phyloP scores from a whole-genome alignment of 73 alveolate species.

The Paramecium tetraurelia region DNA sequence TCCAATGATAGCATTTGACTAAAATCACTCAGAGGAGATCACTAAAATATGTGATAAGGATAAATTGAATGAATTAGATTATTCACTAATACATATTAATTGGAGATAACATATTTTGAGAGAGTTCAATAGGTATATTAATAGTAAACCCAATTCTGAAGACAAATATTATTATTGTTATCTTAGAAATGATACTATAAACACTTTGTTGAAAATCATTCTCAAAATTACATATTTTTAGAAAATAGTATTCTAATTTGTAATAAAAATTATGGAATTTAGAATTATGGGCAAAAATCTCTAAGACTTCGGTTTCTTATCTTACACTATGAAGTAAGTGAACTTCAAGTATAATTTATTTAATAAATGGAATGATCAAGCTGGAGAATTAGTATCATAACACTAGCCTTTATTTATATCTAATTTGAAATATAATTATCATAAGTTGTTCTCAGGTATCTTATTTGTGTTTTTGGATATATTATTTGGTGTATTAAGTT shows the following conservation, averaged over 20 bases:
- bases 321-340: slow-evolving; percentile 25
- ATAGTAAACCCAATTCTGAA: neutral
- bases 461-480: slow-evolving; percentile 63
- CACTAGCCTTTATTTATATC: slow-evolving; percentile 7
- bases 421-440: neutral
- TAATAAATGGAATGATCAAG: slow-evolving; percentile 28
- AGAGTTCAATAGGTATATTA: neutral
- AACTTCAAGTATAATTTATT: neutral
- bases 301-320: neutral
- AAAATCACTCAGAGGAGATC: neutral
- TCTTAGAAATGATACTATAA: neutral
- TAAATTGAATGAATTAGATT: slow-evolving; percentile 41
- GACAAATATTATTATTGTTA: neutral
- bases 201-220: neutral
- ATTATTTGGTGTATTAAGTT: slow-evolving; percentile 64
- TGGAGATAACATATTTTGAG: slow-evolving; percentile 23
- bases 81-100: slow-evolving; percentile 47
- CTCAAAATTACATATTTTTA: neutral
- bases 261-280: neutral
- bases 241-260: neutral
- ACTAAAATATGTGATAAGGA: neutral
- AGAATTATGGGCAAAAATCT: slow-evolving; percentile 28
- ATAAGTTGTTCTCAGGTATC: slow-evolving; percentile 51
- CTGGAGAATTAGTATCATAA: neutral
- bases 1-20: neutral